Conservation (phyloP, 2,329 filamentous ascomycete species). For the Xylaria sp. region DNA sequence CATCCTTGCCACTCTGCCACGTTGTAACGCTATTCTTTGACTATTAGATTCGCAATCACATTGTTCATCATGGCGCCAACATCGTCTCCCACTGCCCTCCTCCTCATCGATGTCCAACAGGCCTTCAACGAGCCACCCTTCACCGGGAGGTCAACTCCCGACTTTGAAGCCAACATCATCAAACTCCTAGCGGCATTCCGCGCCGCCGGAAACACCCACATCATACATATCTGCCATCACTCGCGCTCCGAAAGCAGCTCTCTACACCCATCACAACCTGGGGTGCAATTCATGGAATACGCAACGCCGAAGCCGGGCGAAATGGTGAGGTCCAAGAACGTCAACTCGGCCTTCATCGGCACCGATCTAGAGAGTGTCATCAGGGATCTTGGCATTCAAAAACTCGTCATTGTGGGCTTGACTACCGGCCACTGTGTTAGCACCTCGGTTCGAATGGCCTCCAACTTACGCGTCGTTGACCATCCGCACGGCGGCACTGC, state of each 20-base stretch:
- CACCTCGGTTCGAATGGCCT: slow-evolving; percentile 59
- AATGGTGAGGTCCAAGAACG: slow-evolving; percentile 54
- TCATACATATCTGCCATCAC: slow-evolving; percentile 59
- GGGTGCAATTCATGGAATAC: slow-evolving; percentile 40
- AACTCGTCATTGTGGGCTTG: slow-evolving; percentile 55
- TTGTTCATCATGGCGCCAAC: slow-evolving; percentile 18
- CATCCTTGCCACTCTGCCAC: not conserved
- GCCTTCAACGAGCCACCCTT: slow-evolving; percentile 53
- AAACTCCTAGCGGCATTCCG: slow-evolving; percentile 50
- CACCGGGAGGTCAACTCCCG: slow-evolving; percentile 54
- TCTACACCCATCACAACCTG: slow-evolving; percentile 51
- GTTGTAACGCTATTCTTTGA: not conserved
- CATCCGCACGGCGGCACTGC: slow-evolving; percentile 26
- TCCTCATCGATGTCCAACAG: slow-evolving; percentile 60
- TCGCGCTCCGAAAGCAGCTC: slow-evolving; percentile 50
- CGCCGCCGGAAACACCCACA: slow-evolving; percentile 36
- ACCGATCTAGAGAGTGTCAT: slow-evolving; percentile 54
- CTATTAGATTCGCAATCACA: not conserved
- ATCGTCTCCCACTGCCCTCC: slow-evolving; percentile 46
- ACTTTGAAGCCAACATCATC: slow-evolving; percentile 55
- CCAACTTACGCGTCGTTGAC: slow-evolving; percentile 56
- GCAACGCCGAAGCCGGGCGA: slow-evolving; percentile 49
- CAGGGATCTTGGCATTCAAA: slow-evolving; percentile 47
- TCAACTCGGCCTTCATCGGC: slow-evolving; percentile 59
- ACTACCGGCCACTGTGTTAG: slow-evolving; percentile 62